Evolutionary conservation across 2,329 filamentous ascomycete genomes (phyloP), one percentile per base, ranked within the genome.

Genomic region (Aspergillus ruber): DNA sequence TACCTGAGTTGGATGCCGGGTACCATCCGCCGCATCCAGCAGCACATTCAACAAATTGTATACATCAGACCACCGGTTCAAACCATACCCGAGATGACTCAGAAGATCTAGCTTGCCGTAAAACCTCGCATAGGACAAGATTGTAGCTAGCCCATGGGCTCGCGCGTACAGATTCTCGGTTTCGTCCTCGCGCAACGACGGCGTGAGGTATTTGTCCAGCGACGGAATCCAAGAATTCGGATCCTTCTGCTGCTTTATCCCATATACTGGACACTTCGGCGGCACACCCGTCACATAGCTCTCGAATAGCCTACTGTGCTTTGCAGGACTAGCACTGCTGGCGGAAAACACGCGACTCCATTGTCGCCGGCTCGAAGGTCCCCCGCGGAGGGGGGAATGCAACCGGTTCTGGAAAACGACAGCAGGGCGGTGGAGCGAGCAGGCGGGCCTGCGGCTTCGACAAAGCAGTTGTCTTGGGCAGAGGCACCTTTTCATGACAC

Each of bases 401-500:
- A 36, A 42, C 44, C 39, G 45, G 46, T 20, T 45, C 41, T 20
- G 44, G 44, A 6, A 20, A 23, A 18, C 15, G 38, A 32, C 46
- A 32, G 47, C 29, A 54, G 49, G 42, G 46, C 18, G 38, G 48
- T 43, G 51, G 47, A 53, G 47, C 46, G 47, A 48, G 10, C 17
- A 20, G 53, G 51, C 51, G 48, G 49, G 47, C 55, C 58, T 58
- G 56, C 60, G 59, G 56, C 63, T 59, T 56, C 62, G 56, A 61
- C 57, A 58, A 53, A 60, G 59, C 56, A 63, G 60, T 60, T 59
- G 63, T 58, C 63, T 58, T 62, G 62, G 53, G 55, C 60, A 53
- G 50, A 68, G 60, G 59, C 63, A 70, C 61, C 59, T 61, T 64
- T 63, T 67, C 69, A 72, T 72, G 69, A 69, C 68, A 68, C 65